Conservation (phyloP, 2,329 filamentous ascomycete species). For the Trichoderma citrinoviride region DNA sequence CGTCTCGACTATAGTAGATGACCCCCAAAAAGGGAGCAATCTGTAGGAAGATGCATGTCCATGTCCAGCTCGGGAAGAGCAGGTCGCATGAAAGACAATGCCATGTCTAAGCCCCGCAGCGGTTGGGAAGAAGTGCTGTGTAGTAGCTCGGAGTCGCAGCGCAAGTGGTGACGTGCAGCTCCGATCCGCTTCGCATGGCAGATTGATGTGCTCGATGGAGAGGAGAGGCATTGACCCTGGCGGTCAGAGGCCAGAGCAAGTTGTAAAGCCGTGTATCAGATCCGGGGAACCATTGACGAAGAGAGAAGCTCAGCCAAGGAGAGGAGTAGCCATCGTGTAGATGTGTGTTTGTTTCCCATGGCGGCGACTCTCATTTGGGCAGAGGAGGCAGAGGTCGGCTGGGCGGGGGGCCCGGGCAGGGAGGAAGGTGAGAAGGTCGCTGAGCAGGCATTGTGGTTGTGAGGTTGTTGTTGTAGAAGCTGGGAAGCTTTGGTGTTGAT, state of each 20-base stretch:
- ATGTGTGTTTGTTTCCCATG: neutral
- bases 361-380: conserved; percentile 53
- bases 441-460: conserved; percentile 52
- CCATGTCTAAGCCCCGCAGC: conserved; percentile 23
- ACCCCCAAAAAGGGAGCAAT: neutral
- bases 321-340: conserved; percentile 29
- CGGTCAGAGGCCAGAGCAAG: neutral
- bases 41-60: conserved; percentile 16
- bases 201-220: neutral
- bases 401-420: conserved; percentile 64
- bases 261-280: conserved; percentile 4
- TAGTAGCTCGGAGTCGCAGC: conserved; percentile 1
- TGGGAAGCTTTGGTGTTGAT: conserved; percentile 21
- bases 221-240: neutral
- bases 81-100: conserved; percentile 7
- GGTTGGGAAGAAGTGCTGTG: neutral
- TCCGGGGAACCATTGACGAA: conserved; percentile 15
- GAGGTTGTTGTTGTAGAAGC: conserved; percentile 17
- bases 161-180: conserved; percentile 21
- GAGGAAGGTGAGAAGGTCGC: conserved; percentile 64
- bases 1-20: conserved; percentile 22
- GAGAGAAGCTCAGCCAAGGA: neutral
- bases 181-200: conserved; percentile 19
- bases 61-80: conserved; percentile 17
- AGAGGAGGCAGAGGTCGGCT: conserved; percentile 64